Conservation (phyloP, 768 basidiomycete genomes). For the Suillus subluteus region DNA sequence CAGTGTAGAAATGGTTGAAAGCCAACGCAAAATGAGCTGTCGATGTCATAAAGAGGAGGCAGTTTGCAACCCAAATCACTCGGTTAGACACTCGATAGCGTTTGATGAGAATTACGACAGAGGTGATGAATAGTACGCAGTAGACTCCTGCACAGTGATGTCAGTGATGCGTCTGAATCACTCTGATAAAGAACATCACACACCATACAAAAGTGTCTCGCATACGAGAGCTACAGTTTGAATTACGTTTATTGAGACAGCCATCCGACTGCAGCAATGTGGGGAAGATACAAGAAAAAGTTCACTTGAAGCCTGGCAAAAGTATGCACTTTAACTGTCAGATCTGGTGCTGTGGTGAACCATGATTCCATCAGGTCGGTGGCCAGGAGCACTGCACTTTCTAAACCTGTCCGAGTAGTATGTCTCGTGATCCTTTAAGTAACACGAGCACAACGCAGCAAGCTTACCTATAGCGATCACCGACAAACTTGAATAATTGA, state of each 20-base stretch:
- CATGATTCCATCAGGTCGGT: too few relatives aligned
- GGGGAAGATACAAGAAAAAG: too few relatives aligned
- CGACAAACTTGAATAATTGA: too few relatives aligned
- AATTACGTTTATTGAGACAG: background rate
- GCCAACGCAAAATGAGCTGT: slow-evolving; percentile 23
- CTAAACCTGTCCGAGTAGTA: too few relatives aligned
- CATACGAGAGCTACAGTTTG: slow-evolving; percentile 22
- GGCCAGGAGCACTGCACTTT: too few relatives aligned
- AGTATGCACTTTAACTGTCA: too few relatives aligned
- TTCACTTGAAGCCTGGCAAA: too few relatives aligned
- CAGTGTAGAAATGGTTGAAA: slow-evolving; percentile 25
- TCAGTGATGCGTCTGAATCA: background rate
- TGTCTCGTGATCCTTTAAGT: too few relatives aligned
- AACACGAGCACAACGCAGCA: too few relatives aligned
- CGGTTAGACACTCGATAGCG: background rate
- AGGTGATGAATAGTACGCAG: slow-evolving; percentile 20
- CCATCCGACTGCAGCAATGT: too few relatives aligned
- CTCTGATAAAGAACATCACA: background rate
- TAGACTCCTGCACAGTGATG: slow-evolving; percentile 12
- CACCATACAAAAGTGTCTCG: slow-evolving; percentile 32
- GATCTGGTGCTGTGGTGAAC: too few relatives aligned
- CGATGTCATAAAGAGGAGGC: slow-evolving; percentile 21
- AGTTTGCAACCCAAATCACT: slow-evolving; percentile 16
- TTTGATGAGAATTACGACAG: slow-evolving; percentile 17
- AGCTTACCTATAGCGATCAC: too few relatives aligned